Evolutionary conservation across 73 alveolate species (phyloP).

Genomic region (Paramecium tetraurelia): DNA sequence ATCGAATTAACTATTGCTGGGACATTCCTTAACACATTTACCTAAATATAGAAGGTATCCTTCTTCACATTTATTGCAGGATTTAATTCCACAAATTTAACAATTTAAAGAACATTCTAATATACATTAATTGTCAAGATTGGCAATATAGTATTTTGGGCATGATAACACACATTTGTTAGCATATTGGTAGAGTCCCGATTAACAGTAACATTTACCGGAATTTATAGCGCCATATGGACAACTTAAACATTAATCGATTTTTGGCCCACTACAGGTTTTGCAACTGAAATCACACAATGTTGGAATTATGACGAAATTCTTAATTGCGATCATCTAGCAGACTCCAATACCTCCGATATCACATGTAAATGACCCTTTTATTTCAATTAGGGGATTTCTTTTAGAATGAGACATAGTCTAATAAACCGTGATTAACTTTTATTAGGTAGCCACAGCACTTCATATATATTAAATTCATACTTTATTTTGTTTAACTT

Average conservation of each 20-base stretch:
- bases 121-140: not conserved
- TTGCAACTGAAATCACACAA: not conserved
- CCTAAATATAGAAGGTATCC: not conserved
- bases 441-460: not conserved
- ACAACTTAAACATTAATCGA: not conserved
- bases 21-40: not conserved
- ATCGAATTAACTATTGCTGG: not conserved
- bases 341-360: not conserved
- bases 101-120: constrained; percentile 6
- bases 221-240: not conserved
- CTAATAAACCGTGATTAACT: not conserved
- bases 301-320: not conserved
- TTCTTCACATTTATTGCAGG: not conserved
- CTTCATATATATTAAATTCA: not conserved
- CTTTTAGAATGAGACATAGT: not conserved
- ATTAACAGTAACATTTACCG: not conserved
- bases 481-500: not conserved
- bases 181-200: not conserved
- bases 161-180: not conserved
- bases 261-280: not conserved
- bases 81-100: not conserved
- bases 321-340: not conserved
- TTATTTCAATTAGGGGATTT: not conserved
- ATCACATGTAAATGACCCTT: not conserved
- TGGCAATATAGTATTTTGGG: not conserved